Conservation (phyloP, 495 filamentous ascomycete genomes). For the Lepraria neglecta region DNA sequence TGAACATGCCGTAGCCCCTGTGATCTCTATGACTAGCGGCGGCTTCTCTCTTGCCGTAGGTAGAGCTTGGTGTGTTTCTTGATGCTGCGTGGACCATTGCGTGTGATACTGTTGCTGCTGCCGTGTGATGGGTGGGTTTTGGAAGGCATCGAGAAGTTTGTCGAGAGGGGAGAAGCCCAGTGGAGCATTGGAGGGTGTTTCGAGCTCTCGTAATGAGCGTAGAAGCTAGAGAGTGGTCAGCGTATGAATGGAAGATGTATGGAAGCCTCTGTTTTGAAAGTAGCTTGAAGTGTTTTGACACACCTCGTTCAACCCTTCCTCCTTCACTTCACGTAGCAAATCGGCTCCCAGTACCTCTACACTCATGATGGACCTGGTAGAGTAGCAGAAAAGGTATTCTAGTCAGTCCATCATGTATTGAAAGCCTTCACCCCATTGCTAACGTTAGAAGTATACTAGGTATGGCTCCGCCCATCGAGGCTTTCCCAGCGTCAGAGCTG, state of each 20-base stretch:
- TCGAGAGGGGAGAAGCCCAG: conserved; percentile 47
- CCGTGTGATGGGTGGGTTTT: conserved; percentile 24
- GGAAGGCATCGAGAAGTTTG: conserved; percentile 42
- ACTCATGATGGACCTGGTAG: conserved; percentile 27
- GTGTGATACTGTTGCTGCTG: conserved; percentile 20
- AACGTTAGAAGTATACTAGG: background rate
- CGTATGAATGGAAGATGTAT: background rate
- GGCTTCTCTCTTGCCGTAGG: conserved; percentile 9
- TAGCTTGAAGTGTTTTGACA: conserved; percentile 21
- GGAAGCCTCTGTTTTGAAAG: background rate
- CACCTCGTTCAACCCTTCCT: conserved; percentile 61
- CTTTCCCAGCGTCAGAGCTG: conserved; percentile 51
- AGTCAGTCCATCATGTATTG: background rate
- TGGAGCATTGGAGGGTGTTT: conserved; percentile 11
- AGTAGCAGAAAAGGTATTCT: background rate
- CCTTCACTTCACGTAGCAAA: conserved; percentile 59
- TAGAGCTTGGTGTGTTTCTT: conserved; percentile 7
- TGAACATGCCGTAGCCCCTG: conserved; percentile 47
- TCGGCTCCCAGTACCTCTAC: conserved; percentile 51
- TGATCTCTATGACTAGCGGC: conserved; percentile 52
- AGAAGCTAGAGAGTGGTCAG: conserved; percentile 38
- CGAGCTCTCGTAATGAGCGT: conserved; percentile 38
- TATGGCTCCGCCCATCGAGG: conserved; percentile 57
- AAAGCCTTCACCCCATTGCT: background rate
- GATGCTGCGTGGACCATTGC: conserved; percentile 11